Evolutionary conservation across 257 asterid genomes (phyloP).

Genomic region (Paulownia fortunei): DNA sequence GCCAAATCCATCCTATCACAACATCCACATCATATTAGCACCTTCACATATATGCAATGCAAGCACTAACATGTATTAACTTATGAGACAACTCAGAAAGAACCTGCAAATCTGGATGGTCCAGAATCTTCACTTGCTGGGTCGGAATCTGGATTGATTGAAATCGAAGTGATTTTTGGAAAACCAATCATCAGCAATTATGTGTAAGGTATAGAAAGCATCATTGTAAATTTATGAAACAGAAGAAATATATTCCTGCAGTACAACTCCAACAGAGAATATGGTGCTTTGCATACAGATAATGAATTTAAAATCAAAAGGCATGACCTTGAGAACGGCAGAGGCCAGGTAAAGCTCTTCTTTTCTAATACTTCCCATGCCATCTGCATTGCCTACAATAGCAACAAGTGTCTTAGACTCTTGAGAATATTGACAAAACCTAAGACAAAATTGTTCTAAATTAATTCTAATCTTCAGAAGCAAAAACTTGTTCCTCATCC

Average conservation of each 20-base stretch:
- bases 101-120: conserved; percentile 92
- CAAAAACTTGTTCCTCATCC: not conserved
- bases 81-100: conserved; percentile 24
- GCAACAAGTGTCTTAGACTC: conserved; percentile 18
- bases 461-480: not conserved
- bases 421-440: conserved; percentile 6
- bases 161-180: conserved; percentile 9
- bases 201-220: not conserved
- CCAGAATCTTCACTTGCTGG: conserved; percentile 73
- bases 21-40: conserved; percentile 30
- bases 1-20: conserved; percentile 88
- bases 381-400: conserved; percentile 78
- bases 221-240: not conserved
- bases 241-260: not conserved
- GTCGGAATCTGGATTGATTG: conserved; percentile 64
- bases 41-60: not conserved
- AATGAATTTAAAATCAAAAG: not conserved
- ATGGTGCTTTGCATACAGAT: conserved; percentile 18
- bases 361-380: conserved; percentile 74
- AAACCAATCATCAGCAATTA: conserved; percentile 19
- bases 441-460: not conserved
- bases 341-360: conserved; percentile 85
- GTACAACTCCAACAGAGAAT: not conserved
- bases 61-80: conserved; percentile 24
- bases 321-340: conserved; percentile 70